phyloP scores from a whole-genome alignment of 164 flowering plant species.

The Taxillus chinensis region DNA sequence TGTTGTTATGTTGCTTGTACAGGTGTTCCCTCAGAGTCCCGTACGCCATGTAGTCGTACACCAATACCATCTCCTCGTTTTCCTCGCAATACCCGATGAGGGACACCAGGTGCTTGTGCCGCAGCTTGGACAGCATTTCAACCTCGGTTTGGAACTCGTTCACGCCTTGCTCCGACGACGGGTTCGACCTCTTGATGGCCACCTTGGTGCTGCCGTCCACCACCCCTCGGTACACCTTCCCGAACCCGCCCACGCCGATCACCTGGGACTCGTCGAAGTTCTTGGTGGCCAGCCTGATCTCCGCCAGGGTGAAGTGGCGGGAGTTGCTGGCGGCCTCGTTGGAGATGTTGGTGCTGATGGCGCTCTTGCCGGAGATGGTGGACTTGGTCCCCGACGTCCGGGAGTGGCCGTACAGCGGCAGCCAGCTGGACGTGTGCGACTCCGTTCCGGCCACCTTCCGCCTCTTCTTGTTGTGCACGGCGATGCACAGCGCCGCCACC shows the following conservation, averaged over 20 bases:
- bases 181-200: constrained; percentile 51
- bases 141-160: constrained; percentile 49
- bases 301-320: constrained; percentile 38
- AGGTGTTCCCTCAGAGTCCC: constrained; percentile 65
- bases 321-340: constrained; percentile 27
- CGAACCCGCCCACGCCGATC: constrained; percentile 63
- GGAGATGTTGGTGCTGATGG: constrained; percentile 22
- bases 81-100: constrained; percentile 60
- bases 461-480: constrained; percentile 10
- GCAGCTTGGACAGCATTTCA: constrained; percentile 56
- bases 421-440: constrained; percentile 24
- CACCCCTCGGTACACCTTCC: constrained; percentile 51
- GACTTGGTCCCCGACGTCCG: constrained; percentile 27
- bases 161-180: constrained; percentile 51
- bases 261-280: constrained; percentile 43
- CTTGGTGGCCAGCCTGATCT: constrained; percentile 40
- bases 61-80: constrained; percentile 47
- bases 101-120: constrained; percentile 66
- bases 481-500: constrained; percentile 27
- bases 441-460: constrained; percentile 4
- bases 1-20: constrained; percentile 24
- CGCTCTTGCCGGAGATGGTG: constrained; percentile 27
- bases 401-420: constrained; percentile 34
- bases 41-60: constrained; percentile 58
- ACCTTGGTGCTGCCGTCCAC: constrained; percentile 36